Percentiles rank a stretch among this genome's conserved stretches.
Conservation (phyloP, 2,329 filamentous ascomycete species). For the Cercospora berteroae region DNA sequence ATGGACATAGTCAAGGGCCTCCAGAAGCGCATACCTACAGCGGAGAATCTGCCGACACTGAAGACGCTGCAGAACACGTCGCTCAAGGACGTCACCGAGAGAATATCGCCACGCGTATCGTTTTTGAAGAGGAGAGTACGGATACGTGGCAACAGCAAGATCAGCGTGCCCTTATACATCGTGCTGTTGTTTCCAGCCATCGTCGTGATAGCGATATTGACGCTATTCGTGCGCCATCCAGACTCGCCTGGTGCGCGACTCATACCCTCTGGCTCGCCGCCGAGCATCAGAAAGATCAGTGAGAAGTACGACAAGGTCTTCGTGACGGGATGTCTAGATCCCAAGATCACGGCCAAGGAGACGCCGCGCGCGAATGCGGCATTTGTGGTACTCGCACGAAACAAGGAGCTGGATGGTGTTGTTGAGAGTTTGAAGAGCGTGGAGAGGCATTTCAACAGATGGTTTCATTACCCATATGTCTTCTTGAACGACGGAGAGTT, state of each 20-base stretch:
- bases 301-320: constrained; percentile 98
- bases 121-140: constrained; percentile 86
- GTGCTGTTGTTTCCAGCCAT: constrained; percentile 90
- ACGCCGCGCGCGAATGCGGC: constrained; percentile 82
- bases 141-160: constrained; percentile 83
- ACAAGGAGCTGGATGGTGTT: constrained; percentile 94
- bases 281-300: constrained; percentile 86
- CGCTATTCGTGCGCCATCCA: constrained; percentile 86
- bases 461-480: constrained; percentile 98
- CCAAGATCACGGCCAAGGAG: constrained; percentile 66
- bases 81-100: constrained; percentile 43
- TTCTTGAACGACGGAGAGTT: constrained; percentile 98
- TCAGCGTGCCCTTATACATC: constrained; percentile 88
- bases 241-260: constrained; percentile 77
- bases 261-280: constrained; percentile 83
- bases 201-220: constrained; percentile 83
- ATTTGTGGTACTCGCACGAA: constrained; percentile 91
- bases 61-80: constrained; percentile 41
- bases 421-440: constrained; percentile 97
- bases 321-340: constrained; percentile 79
- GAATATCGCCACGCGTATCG: constrained; percentile 58
- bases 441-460: constrained; percentile 97
- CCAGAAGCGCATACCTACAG: constrained; percentile 47
- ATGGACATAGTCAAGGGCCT: constrained; percentile 48
- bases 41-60: constrained; percentile 45